Conservation (phyloP, 2,329 filamentous ascomycete genomes). For the Fusarium sp. region DNA sequence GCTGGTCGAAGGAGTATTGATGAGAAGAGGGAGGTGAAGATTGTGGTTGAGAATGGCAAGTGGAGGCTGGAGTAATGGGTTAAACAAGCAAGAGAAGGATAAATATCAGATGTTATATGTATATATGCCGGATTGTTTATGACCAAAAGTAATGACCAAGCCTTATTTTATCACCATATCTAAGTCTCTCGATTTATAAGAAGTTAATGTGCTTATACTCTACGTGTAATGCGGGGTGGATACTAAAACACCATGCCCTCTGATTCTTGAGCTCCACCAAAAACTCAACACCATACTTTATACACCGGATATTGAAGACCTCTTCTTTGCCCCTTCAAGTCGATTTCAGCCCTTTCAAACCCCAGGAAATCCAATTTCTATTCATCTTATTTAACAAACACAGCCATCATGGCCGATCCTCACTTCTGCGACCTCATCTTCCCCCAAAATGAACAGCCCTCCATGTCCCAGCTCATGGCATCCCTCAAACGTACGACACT, state of each 20-base stretch:
- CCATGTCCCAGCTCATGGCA: conserved; percentile 77
- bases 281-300: conserved; percentile 29
- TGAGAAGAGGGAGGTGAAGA: conserved; percentile 82
- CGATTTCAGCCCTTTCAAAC: neutral
- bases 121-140: conserved; percentile 29
- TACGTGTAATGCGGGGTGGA: conserved; percentile 30
- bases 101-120: conserved; percentile 23
- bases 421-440: conserved; percentile 62
- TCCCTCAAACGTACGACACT: conserved; percentile 82
- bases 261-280: conserved; percentile 38
- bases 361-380: neutral
- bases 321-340: too few species aligned
- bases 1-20: conserved; percentile 88
- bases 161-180: conserved; percentile 5
- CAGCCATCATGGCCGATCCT: conserved; percentile 43
- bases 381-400: too few species aligned
- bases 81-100: conserved; percentile 1
- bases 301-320: neutral
- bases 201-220: conserved; percentile 7
- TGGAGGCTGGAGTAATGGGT: conserved; percentile 73
- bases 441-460: conserved; percentile 71
- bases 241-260: conserved; percentile 22
- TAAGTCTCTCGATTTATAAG: neutral
- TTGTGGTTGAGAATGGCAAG: conserved; percentile 72
- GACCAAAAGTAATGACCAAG: conserved; percentile 37